Conservation (phyloP, 2,329 filamentous ascomycete species). For the Leptosphaerulina australis region DNA sequence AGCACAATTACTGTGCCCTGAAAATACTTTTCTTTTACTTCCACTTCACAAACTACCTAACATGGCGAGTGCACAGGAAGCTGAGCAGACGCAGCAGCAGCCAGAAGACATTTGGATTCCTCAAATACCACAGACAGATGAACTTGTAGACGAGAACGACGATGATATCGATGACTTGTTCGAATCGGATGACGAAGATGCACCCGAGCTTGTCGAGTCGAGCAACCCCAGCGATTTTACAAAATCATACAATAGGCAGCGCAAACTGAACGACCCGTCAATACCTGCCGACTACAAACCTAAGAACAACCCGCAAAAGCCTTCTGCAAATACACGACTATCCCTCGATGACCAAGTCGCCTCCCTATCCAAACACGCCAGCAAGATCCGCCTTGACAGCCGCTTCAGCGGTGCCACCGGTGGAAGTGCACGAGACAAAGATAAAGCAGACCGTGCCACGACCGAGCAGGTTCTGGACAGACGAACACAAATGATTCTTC, state of each 20-base stretch:
- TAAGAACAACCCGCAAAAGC: constrained; percentile 72
- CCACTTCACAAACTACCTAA: neutral
- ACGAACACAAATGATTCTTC: constrained; percentile 89
- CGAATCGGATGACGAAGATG: constrained; percentile 61
- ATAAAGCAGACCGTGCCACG: constrained; percentile 92
- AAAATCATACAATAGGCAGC: constrained; percentile 87
- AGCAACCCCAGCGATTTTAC: constrained; percentile 72
- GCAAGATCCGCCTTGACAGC: constrained; percentile 78
- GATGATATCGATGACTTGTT: constrained; percentile 70
- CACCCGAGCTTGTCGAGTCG: constrained; percentile 61
- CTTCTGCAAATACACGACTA: constrained; percentile 76
- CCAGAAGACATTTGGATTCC: constrained; percentile 7
- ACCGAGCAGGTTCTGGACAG: constrained; percentile 94
- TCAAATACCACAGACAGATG: constrained; percentile 11
- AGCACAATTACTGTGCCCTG: neutral
- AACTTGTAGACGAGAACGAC: constrained; percentile 53
- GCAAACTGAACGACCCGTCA: constrained; percentile 64
- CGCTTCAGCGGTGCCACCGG: constrained; percentile 60
- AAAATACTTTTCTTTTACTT: neutral
- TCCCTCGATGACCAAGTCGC: constrained; percentile 87
- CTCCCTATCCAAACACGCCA: constrained; percentile 81
- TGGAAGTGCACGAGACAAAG: constrained; percentile 63
- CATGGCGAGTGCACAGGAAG: constrained; percentile 23
- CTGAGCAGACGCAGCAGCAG: constrained; percentile 14
- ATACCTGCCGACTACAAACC: constrained; percentile 62